Evolutionary conservation across 345 rosid genomes (phyloP).

Genomic region (Lagerstroemia speciosa): DNA sequence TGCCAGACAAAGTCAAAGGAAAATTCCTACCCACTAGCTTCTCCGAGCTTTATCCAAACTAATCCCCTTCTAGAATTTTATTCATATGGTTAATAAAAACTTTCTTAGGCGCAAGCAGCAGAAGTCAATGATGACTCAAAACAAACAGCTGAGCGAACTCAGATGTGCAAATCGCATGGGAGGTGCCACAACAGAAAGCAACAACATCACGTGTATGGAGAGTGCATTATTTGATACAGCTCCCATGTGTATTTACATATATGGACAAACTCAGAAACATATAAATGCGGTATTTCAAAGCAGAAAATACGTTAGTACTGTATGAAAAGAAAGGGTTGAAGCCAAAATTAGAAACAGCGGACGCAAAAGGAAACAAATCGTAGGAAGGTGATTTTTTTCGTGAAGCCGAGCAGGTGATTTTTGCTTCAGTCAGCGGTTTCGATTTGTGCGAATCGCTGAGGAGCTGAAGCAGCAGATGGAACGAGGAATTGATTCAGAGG

Average conservation of each 20-base stretch:
- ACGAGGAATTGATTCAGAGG: background rate
- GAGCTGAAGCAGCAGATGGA: background rate
- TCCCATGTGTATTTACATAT: background rate
- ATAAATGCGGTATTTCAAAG: background rate
- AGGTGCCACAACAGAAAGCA: background rate
- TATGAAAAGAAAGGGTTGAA: background rate
- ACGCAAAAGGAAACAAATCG: background rate
- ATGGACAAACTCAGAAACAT: background rate
- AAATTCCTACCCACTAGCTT: background rate
- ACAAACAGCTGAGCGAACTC: background rate
- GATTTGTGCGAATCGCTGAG: background rate
- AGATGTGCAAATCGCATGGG: background rate
- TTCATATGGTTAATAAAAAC: background rate
- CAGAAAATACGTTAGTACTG: background rate
- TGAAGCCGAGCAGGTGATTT: background rate
- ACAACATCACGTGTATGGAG: background rate
- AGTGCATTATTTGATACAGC: background rate
- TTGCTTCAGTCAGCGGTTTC: background rate
- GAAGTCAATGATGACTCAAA: background rate
- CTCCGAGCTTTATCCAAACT: background rate
- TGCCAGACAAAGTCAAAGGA: background rate
- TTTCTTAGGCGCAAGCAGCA: background rate
- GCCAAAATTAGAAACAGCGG: background rate
- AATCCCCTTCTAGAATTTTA: background rate
- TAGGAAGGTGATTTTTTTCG: background rate